phyloP scores from a whole-genome alignment of 768 basidiomycete genomes.

The Atractiella rhizophila region DNA sequence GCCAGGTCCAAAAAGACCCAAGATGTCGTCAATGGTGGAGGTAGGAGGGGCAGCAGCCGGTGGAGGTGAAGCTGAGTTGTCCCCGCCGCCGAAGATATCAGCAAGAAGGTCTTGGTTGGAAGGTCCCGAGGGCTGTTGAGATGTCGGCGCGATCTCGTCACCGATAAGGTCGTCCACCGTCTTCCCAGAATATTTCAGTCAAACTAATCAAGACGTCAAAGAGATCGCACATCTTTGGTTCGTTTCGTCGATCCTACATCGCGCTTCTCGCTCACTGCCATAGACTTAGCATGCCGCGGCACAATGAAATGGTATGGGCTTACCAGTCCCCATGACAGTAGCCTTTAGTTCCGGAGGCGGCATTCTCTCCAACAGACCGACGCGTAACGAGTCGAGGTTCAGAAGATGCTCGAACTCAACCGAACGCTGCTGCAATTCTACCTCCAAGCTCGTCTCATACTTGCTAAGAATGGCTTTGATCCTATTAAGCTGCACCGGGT shows the following conservation, averaged over 20 bases:
- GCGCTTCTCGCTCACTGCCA: slow-evolving; percentile 57
- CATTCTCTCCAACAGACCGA: slow-evolving; percentile 88
- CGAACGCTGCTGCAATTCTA: slow-evolving; percentile 84
- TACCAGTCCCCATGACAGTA: slow-evolving; percentile 83
- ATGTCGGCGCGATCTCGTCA: slow-evolving; percentile 36
- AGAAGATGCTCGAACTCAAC: slow-evolving; percentile 82
- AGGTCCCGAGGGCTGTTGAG: slow-evolving; percentile 27
- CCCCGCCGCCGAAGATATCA: slow-evolving; percentile 54
- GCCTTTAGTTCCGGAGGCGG: slow-evolving; percentile 93
- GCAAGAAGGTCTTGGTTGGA: slow-evolving; percentile 67
- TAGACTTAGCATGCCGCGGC: slow-evolving; percentile 3
- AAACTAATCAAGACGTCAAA: background rate
- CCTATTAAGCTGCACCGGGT: slow-evolving; percentile 17
- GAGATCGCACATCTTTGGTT: slow-evolving; percentile 37
- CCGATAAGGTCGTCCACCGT: slow-evolving; percentile 50
- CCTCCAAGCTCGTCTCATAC: slow-evolving; percentile 64
- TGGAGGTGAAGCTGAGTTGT: slow-evolving; percentile 21
- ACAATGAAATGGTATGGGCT: slow-evolving; percentile 4
- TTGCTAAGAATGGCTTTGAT: slow-evolving; percentile 50
- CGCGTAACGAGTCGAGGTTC: slow-evolving; percentile 38
- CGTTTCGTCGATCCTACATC: slow-evolving; percentile 73
- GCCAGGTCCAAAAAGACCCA: slow-evolving; percentile 49
- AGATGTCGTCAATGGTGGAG: slow-evolving; percentile 61
- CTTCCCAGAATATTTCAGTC: background rate
- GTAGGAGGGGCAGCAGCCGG: slow-evolving; percentile 25